Conservation (phyloP, 495 filamentous ascomycete genomes). For the Parmelia sp. region DNA sequence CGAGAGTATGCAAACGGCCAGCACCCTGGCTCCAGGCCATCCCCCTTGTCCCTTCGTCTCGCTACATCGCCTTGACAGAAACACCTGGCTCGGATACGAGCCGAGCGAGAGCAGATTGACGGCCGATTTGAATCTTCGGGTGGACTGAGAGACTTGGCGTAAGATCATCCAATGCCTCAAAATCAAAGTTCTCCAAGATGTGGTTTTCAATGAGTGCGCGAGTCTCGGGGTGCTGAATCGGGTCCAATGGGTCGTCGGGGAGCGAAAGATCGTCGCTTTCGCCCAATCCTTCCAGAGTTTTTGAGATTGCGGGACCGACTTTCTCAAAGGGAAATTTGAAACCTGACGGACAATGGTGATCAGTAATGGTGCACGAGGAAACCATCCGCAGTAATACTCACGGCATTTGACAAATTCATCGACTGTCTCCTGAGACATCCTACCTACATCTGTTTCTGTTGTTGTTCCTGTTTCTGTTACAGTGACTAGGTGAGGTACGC, state of each 20-base stretch:
- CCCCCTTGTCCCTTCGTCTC: not conserved
- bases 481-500: not conserved
- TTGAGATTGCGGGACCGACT: not conserved
- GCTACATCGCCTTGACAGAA: not conserved
- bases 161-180: no score
- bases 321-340: not conserved
- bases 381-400: not conserved
- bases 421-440: not conserved
- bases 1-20: no score
- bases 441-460: not conserved
- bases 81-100: not conserved
- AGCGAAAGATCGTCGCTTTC: not conserved
- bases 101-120: not conserved
- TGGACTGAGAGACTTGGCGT: not conserved
- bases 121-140: no score
- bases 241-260: not conserved
- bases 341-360: not conserved
- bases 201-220: not conserved
- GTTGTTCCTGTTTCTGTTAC: no score
- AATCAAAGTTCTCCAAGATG: no score
- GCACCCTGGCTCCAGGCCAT: no score
- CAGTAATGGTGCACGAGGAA: not conserved
- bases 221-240: not conserved
- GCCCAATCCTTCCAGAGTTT: not conserved
- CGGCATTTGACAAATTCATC: not conserved